Base-by-base conservation (phyloP, 768 basidiomycete genomes). In the Lactifluus piperatus region DNA sequence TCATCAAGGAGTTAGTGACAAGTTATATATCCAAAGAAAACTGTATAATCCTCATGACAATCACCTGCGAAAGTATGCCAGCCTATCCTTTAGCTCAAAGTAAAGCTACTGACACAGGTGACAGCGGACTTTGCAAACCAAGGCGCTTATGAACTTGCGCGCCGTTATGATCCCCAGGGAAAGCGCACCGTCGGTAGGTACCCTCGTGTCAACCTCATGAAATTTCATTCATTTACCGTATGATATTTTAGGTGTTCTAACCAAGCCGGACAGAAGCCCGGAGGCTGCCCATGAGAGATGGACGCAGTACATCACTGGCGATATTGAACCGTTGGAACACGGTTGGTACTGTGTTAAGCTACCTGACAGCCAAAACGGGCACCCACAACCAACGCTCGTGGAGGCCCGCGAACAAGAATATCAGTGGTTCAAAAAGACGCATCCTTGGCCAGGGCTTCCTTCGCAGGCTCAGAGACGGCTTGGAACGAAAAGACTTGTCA, bases 71-170 rank as follows among this genome's bases (percentile, higher is more conserved):
- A 60, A 68, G 69, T 68, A 24, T 20, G 66, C 51, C 20, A 16
- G 24, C 41, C 10, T 47, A 27, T 44, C 10, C 22, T 51, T 16
- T 32, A 47, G 20, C 9, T 51, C 41, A 11, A 34, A 7, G 24
- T 14, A 29, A 50, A 9, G 6, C 8, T 18, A n/a, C 46, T 57
- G 27, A 45, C 36, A 30, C 22, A 34, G 9, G 24, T 36, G 2
- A 30, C 48, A 72, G 71, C 68, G 34, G 71, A 72, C 36, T 68
- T 68, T 32, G 71, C 71, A 26, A 72, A 68, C 41, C 71, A 72
- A 48, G 68, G 67, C 5, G 71, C 71, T 3, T 62, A 66, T 20
- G 53, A 65, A 1, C 56, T 72, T 14, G 71, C 66, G 9, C 58
- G 64, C 11, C 41, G 56, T 24, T 39, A 61, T 51, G 70, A 69